Evolutionary conservation across 352 stramenopile genomes (phyloP), one percentile per base, ranked within the genome.

Genomic region (Elongisporangium anandrum): DNA sequence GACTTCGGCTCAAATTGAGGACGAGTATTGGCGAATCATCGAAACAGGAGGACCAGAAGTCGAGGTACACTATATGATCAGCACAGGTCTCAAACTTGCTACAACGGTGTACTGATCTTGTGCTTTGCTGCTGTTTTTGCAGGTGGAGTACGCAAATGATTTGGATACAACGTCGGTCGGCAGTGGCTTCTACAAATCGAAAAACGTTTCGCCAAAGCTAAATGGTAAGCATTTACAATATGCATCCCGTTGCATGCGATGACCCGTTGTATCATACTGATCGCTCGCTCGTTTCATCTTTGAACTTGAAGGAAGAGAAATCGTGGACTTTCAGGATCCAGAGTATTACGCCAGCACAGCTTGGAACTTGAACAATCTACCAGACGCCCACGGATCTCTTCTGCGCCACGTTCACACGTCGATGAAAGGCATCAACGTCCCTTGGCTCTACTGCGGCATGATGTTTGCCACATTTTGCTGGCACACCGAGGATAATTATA

Each of bases 401-500:
- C 78, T 99, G 29, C 79, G 92, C 10, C 87, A 99, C 69, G 79
- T 99, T 21, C 90, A 97, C 52, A 88, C 96, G 15, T 81, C 82
- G 20, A 97, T 99, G 57, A 98, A 98, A 54, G 97, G 97, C 3
- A 96, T 99, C 50, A 99, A 98, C 63, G 91, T 99, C 19, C 97
- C 97, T 7, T 99, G 97, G 97, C 74, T 99, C 47, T 99, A 99
- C 76, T 97, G 98, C 66, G 97, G 97, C 17, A 98, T 98, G 79
- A 69, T 99, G 3, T 99, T 99, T 64, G 94, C 93, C 2, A 97
- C 97, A 1, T 99, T 99, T 69, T 98, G 92, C 68, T 99, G 96
- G 96, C 97, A 99, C 70, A 98, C 94, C 24, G 97, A 99, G 75
- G 97, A 99, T 73, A 99, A 99, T 72, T 98, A 98, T 81, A 95